phyloP scores from a whole-genome alignment of 768 basidiomycete genomes.

The Mycena capillaripes region DNA sequence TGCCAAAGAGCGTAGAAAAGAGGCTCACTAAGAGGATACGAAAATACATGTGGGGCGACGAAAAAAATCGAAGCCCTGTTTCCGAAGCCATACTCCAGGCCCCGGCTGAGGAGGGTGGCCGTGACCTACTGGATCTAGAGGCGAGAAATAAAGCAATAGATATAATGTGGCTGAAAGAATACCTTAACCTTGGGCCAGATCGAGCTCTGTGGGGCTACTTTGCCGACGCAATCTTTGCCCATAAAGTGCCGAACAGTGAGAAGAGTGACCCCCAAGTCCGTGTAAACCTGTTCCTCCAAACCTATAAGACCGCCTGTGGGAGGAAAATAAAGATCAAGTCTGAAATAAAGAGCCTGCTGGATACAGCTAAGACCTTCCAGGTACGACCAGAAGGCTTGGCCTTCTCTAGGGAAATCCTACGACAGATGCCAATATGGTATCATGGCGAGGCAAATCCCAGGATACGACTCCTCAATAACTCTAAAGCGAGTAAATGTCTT shows the following conservation, averaged over 20 bases:
- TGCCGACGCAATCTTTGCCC: constrained; percentile 33
- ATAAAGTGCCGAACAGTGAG: constrained; percentile 14
- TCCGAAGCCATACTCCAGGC: not conserved
- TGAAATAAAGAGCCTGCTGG: not conserved
- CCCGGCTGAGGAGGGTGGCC: not conserved
- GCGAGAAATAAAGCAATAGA: not conserved
- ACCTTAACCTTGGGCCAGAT: not conserved
- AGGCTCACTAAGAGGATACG: not conserved
- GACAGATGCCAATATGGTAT: not conserved
- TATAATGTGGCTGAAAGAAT: constrained; percentile 1
- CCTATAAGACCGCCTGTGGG: not conserved
- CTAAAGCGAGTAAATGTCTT: not conserved
- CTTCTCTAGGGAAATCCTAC: not conserved
- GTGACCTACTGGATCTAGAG: not conserved
- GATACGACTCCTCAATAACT: not conserved
- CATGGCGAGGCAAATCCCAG: constrained; percentile 10
- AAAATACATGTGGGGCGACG: not conserved
- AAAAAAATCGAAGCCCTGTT: not conserved
- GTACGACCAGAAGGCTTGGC: not conserved
- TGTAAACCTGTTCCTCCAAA: not conserved
- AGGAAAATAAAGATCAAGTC: not conserved
- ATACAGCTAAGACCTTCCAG: not conserved
- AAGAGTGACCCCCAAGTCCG: not conserved
- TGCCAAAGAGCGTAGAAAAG: constrained; percentile 28
- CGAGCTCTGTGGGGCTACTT: constrained; percentile 35